Conservation (phyloP, 306 rosid species). For the Carpinus fangiana region DNA sequence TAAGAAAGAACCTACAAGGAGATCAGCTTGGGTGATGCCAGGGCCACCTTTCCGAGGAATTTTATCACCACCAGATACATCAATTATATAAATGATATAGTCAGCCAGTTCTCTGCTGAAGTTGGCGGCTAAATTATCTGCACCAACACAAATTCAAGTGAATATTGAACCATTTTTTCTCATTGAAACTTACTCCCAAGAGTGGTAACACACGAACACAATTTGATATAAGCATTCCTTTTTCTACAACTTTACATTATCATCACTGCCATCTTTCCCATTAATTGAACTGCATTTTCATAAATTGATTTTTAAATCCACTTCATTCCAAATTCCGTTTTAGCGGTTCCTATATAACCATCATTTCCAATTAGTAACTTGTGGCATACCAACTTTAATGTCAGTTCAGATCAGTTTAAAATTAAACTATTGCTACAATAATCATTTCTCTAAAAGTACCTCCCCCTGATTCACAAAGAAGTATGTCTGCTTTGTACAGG, state of each 20-base stretch:
- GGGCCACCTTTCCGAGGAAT: conserved; percentile 99
- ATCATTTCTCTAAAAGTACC: conserved; percentile 41
- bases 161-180: conserved; percentile 14
- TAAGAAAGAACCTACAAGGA: conserved; percentile 60
- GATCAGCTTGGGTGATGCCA: conserved; percentile 99
- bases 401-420: background rate
- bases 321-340: background rate
- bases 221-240: background rate
- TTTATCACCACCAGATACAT: conserved; percentile 95
- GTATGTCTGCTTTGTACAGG: conserved; percentile 71
- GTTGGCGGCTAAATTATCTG: conserved; percentile 98
- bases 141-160: conserved; percentile 34
- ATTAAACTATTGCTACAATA: conserved; percentile 2
- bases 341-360: background rate
- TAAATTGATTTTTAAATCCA: background rate
- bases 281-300: background rate
- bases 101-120: conserved; percentile 99
- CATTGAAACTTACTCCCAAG: conserved; percentile 3
- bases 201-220: background rate
- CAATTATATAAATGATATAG: conserved; percentile 93
- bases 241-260: background rate
- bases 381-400: background rate
- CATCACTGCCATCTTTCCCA: background rate
- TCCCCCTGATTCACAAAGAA: conserved; percentile 99
- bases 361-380: conserved; percentile 6